These are phyloP conservation scores for Coniochaeta ligniaria DNA, from an alignment of 2,329 filamentous ascomycete genomes.

Conservation along the genomic window DNA sequence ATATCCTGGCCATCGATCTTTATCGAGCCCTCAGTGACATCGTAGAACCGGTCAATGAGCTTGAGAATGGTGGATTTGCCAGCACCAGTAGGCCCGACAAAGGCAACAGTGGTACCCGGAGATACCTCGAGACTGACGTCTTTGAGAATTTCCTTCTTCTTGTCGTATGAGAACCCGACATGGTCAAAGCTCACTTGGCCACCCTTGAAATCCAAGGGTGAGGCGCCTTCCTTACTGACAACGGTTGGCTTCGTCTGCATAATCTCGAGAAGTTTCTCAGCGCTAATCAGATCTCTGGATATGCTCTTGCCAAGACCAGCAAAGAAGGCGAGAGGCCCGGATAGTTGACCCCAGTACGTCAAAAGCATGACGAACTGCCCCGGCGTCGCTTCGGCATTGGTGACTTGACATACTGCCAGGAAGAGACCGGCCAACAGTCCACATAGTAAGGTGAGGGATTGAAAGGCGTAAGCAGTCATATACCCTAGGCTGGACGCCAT, in stretches of 20 bases:
- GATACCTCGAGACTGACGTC: conserved; percentile 42
- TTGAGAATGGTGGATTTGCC: conserved; percentile 53
- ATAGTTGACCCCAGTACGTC: conserved; percentile 69
- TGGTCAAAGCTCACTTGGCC: conserved; percentile 48
- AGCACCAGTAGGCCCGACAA: conserved; percentile 53
- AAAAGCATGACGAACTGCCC: conserved; percentile 66
- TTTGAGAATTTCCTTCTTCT: conserved; percentile 50
- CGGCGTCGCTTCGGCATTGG: conserved; percentile 48
- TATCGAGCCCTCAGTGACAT: conserved; percentile 45
- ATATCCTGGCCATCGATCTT: conserved; percentile 50
- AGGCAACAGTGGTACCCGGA: conserved; percentile 48
- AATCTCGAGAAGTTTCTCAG: conserved; percentile 49
- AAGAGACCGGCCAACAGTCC: conserved; percentile 60
- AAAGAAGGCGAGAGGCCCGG: conserved; percentile 65
- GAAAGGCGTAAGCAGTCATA: conserved; percentile 45
- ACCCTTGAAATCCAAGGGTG: conserved; percentile 40
- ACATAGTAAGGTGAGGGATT: conserved; percentile 58
- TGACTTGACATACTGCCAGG: conserved; percentile 59
- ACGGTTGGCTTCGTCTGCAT: conserved; percentile 52
- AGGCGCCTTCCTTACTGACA: conserved; percentile 41
- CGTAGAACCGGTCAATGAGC: conserved; percentile 53
- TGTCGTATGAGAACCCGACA: conserved; percentile 53
- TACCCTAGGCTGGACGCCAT: conserved; percentile 35
- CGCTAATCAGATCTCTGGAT: conserved; percentile 49
- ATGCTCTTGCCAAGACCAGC: conserved; percentile 48